A percentile compares a stretch with the other conserved stretches of the same genome.
These are phyloP conservation scores for Alternaria longipes DNA, from an alignment of 2,329 filamentous ascomycete genomes.

Conservation along the genomic window DNA sequence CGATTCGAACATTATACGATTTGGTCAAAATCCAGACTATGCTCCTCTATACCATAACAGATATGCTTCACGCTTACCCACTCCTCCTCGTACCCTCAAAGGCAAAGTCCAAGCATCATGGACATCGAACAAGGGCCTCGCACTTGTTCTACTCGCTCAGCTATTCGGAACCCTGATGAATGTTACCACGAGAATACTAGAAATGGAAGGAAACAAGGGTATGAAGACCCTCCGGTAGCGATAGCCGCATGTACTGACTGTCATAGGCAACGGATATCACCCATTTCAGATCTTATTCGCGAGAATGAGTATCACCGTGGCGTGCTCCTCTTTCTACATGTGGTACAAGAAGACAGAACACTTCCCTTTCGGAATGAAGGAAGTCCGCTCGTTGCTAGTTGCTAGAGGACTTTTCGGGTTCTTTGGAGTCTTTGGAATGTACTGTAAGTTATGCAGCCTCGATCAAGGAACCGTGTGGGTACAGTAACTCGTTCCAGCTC, in stretches of 20 bases:
- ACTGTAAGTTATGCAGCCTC: conserved; percentile 59
- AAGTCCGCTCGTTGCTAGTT: conserved; percentile 73
- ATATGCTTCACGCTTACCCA: conserved; percentile 36
- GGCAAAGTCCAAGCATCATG: conserved; percentile 58
- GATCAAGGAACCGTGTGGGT: background rate
- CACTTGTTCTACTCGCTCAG: conserved; percentile 77
- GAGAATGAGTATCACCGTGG: conserved; percentile 77
- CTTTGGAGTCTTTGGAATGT: conserved; percentile 82
- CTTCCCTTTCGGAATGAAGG: conserved; percentile 73
- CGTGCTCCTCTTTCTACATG: conserved; percentile 77
- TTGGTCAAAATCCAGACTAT: conserved; percentile 35
- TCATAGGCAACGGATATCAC: conserved; percentile 70
- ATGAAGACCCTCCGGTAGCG: background rate
- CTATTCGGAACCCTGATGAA: conserved; percentile 89
- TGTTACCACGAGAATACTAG: conserved; percentile 77
- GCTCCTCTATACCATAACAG: conserved; percentile 25
- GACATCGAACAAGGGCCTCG: conserved; percentile 74
- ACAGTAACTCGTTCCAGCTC: conserved; percentile 14
- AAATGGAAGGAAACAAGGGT: conserved; percentile 70
- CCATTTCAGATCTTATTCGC: conserved; percentile 82
- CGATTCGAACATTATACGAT: conserved; percentile 41
- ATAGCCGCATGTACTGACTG: background rate
- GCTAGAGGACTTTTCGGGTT: conserved; percentile 75
- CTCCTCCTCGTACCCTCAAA: conserved; percentile 29
- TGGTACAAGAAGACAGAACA: conserved; percentile 72